phyloP scores from a whole-genome alignment of 352 stramenopile species.

The Pythium biforme region DNA sequence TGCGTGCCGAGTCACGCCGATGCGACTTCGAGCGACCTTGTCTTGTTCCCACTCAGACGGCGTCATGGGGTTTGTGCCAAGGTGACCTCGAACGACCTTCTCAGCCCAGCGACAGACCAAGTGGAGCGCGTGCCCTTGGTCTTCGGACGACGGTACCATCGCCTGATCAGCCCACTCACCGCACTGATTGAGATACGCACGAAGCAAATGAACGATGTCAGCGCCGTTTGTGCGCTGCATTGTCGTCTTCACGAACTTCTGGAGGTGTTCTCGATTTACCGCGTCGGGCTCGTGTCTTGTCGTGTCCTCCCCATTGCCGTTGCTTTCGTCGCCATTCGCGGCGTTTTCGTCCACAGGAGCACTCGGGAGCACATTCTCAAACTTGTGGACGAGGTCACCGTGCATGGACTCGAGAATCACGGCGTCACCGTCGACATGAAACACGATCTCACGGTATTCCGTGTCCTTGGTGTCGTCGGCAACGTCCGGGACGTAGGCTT shows the following conservation, averaged over 20 bases:
- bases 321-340: not conserved
- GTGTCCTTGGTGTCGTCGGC: not conserved
- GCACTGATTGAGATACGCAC: constrained; percentile 52
- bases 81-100: constrained; percentile 39
- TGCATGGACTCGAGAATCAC: constrained; percentile 9
- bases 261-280: constrained; percentile 9
- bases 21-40: not conserved
- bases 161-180: constrained; percentile 48
- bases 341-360: not conserved
- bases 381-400: constrained; percentile 9
- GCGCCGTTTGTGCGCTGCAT: not conserved
- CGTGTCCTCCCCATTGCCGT: not conserved
- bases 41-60: not conserved
- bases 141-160: constrained; percentile 16
- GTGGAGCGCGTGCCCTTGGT: constrained; percentile 37
- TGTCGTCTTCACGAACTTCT: constrained; percentile 1
- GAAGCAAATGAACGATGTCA: constrained; percentile 11
- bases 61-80: not conserved
- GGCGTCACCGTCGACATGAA: constrained; percentile 6
- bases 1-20: not conserved
- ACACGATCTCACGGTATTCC: not conserved
- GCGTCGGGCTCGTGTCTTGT: not conserved
- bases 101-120: constrained; percentile 56
- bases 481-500: constrained; percentile 39
- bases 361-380: constrained; percentile 17